Evolutionary conservation across 2,329 filamentous ascomycete species (phyloP).

Genomic region (Exophiala dermatitidis): DNA sequence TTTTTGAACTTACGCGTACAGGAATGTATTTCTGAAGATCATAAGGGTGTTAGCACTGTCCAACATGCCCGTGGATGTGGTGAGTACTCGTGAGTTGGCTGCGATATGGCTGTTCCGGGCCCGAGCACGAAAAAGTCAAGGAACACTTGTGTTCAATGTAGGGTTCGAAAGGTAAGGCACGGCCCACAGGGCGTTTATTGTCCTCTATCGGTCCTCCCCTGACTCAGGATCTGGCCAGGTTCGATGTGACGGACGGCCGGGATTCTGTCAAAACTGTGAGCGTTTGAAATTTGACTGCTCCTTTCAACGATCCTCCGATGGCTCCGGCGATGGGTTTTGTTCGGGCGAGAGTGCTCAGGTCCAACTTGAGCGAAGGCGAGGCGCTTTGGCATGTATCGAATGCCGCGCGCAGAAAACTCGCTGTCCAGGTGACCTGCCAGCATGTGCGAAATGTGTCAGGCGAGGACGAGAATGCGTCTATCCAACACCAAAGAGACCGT

Average conservation of each 20-base stretch:
- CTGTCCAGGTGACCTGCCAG: constrained; percentile 9
- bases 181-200: background rate
- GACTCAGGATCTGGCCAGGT: constrained; percentile 5
- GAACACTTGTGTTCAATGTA: constrained; percentile 14
- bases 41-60: too few relatives aligned
- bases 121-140: constrained; percentile 10
- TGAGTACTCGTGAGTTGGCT: background rate
- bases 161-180: constrained; percentile 11
- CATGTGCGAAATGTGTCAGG: constrained; percentile 13
- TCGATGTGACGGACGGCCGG: constrained; percentile 13
- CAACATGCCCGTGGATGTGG: background rate
- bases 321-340: background rate
- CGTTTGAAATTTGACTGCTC: constrained; percentile 15
- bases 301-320: constrained; percentile 6
- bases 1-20: too few relatives aligned
- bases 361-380: constrained; percentile 13
- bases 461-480: constrained; percentile 12
- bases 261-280: constrained; percentile 15
- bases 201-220: background rate
- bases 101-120: constrained; percentile 7
- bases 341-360: constrained; percentile 5
- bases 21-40: too few relatives aligned
- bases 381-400: constrained; percentile 12
- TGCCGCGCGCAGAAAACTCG: constrained; percentile 15
- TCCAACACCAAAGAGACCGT: constrained; percentile 9